Base-by-base conservation (phyloP, 1,139 yeast species). In the Groenewaldozyma sp. region DNA sequence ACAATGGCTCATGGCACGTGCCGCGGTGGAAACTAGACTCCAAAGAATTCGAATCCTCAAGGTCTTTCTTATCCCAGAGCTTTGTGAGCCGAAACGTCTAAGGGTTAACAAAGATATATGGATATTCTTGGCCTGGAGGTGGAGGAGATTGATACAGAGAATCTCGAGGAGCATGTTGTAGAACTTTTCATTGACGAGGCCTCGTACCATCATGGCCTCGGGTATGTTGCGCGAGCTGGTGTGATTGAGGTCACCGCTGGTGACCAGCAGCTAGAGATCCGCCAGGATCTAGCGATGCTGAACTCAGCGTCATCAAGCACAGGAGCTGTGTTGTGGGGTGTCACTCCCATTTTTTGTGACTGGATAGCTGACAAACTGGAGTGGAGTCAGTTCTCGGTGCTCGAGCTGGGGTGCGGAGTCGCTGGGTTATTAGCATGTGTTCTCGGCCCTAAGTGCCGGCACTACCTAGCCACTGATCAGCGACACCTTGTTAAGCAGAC, bases 341-440 rank as follows among this genome's bases (percentile, higher is more conserved):
- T 75, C 1, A 68, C 81, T 1, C 68, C 71, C 1, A 52, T 63
- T 4, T 62, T 80, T 32, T 68, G 68, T 0, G 71, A 74, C 35
- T 80, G 86, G 84, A 18, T 29, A 13, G n/a, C 10, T 5, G n/a
- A 19, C 18, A 16, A n/a, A 14, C 10, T 13, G 9, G 5, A 4
- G 6, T 29, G 33, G 33, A 7, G 7, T 5, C 4, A 16, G 5
- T 37, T 76, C 1, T 48, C 52, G 2, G 68, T 78, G 0, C 58
- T 80, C 2, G 91, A 81, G 49, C 55, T 81, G 4, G 93, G 93
- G 0, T 58, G 82, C 13, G 93, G 93, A 0, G 71, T 71, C 0
- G 69, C 78, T 0, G 87, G 81, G 0, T 55, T 79, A 1, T 55
- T 75, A 21, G 76, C 76, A 0, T 56, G 71, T 3, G 55, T 68